Evolutionary conservation across 495 filamentous ascomycete genomes (phyloP).

Genomic region (Lineolata rhizophorae): DNA sequence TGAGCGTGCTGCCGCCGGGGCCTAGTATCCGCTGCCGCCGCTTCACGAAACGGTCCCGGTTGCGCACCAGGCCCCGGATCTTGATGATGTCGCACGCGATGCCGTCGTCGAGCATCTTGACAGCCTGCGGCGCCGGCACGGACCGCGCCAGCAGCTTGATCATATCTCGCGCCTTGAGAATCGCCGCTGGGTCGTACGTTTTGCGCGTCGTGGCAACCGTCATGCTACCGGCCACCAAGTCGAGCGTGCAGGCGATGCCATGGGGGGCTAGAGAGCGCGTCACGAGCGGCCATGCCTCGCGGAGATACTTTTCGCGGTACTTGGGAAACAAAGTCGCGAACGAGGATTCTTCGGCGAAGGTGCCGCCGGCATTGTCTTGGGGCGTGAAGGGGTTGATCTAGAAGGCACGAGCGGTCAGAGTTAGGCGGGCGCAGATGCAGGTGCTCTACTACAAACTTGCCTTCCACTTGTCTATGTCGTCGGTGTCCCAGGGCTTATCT

Average conservation of each 20-base stretch:
- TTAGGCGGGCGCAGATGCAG: too few species aligned
- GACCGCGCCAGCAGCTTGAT: constrained; percentile 82
- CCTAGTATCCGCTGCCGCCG: constrained; percentile 80
- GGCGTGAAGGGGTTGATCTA: constrained; percentile 65
- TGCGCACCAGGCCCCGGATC: constrained; percentile 69
- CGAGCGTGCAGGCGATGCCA: constrained; percentile 69
- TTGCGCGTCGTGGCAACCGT: constrained; percentile 85
- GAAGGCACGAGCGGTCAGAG: constrained; percentile 1
- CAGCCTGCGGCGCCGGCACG: constrained; percentile 77
- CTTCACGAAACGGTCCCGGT: constrained; percentile 96
- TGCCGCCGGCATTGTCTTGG: constrained; percentile 65
- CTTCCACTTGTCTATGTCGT: constrained; percentile 97
- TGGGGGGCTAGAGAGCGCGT: constrained; percentile 63
- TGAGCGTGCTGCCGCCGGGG: constrained; percentile 63
- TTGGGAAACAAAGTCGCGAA: constrained; percentile 90
- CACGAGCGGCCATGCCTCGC: constrained; percentile 69
- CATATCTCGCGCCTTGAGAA: constrained; percentile 83
- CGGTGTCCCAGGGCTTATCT: constrained; percentile 95
- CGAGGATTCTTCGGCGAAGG: constrained; percentile 79
- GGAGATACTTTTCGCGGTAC: constrained; percentile 87
- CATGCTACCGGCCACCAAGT: constrained; percentile 92
- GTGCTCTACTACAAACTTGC: constrained; percentile 16
- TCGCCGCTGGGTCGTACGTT: constrained; percentile 84
- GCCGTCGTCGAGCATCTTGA: constrained; percentile 86
- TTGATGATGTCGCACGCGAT: constrained; percentile 87